Evolutionary conservation across 148 eudicot genomes (phyloP).

Genomic region (Agrostemma githago): DNA sequence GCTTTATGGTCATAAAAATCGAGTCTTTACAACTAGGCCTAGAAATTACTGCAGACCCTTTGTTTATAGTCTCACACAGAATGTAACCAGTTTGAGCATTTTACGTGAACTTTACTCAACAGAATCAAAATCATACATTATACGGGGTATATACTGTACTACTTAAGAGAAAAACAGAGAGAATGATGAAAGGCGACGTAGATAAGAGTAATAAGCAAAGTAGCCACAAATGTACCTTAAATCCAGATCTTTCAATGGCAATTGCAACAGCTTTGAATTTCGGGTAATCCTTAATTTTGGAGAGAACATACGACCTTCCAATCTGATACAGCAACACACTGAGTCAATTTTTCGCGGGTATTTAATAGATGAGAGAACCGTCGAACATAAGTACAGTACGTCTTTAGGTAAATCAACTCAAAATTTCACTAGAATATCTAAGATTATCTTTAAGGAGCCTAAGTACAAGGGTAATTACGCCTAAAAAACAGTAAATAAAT

Average conservation of each 20-base stretch:
- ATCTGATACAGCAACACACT: slow-evolving; percentile 40
- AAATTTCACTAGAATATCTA: background rate
- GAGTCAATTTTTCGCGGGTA: background rate
- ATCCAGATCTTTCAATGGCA: slow-evolving; percentile 85
- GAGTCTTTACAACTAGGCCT: too few species aligned
- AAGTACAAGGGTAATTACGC: background rate
- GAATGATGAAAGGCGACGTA: background rate
- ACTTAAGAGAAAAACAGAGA: background rate
- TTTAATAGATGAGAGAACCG: background rate
- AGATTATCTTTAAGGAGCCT: background rate
- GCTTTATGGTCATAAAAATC: too few species aligned
- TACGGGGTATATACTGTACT: background rate
- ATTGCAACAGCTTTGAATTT: slow-evolving; percentile 84
- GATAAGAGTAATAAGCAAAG: background rate
- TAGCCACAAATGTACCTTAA: slow-evolving; percentile 49
- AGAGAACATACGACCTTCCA: slow-evolving; percentile 75
- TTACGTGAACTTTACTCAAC: background rate
- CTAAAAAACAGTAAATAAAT: background rate
- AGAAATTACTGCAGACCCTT: background rate
- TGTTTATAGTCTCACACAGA: background rate
- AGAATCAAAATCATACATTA: background rate
- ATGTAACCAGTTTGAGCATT: too few species aligned
- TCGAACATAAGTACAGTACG: background rate
- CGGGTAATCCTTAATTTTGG: slow-evolving; percentile 83
- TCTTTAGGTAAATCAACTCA: background rate